Conservation (phyloP, 1,284 basidiomycete genomes). For the Ustilago bromivora region DNA sequence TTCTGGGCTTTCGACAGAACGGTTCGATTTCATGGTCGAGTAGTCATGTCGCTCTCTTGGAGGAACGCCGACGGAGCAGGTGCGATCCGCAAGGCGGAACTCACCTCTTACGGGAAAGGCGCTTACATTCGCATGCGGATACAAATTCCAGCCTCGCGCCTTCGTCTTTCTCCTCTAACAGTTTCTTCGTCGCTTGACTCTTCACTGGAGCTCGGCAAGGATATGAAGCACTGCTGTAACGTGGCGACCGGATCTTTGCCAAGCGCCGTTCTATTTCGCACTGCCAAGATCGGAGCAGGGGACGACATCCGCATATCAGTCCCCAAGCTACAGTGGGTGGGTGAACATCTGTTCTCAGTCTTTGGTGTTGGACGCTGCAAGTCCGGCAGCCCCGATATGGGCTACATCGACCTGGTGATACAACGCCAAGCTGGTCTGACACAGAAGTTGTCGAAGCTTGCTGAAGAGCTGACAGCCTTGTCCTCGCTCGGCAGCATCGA, state of each 20-base stretch:
- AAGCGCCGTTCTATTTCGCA: background rate
- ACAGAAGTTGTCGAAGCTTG: constrained; percentile 15
- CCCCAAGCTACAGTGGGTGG: constrained; percentile 38
- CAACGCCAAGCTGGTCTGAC: constrained; percentile 39
- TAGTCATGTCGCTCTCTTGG: constrained; percentile 25
- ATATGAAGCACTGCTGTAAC: background rate
- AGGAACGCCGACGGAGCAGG: constrained; percentile 25
- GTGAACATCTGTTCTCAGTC: constrained; percentile 53
- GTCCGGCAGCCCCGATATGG: constrained; percentile 5
- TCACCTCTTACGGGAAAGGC: constrained; percentile 11
- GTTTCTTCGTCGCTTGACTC: background rate
- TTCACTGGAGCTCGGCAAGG: constrained; percentile 2
- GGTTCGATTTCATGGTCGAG: constrained; percentile 21
- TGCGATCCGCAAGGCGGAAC: constrained; percentile 22
- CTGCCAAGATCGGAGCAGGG: constrained; percentile 29
- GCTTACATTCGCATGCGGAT: constrained; percentile 30
- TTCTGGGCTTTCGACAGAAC: constrained; percentile 46
- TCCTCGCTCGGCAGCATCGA: background rate
- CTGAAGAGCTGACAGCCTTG: background rate
- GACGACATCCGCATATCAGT: constrained; percentile 39
- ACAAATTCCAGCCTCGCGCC: constrained; percentile 24
- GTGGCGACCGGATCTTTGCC: background rate
- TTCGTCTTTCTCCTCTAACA: constrained; percentile 8
- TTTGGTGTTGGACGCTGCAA: constrained; percentile 24
- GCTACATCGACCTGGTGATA: constrained; percentile 36